Evolutionary conservation across 345 rosid species (phyloP).

Genomic region (Garcia nutans): DNA sequence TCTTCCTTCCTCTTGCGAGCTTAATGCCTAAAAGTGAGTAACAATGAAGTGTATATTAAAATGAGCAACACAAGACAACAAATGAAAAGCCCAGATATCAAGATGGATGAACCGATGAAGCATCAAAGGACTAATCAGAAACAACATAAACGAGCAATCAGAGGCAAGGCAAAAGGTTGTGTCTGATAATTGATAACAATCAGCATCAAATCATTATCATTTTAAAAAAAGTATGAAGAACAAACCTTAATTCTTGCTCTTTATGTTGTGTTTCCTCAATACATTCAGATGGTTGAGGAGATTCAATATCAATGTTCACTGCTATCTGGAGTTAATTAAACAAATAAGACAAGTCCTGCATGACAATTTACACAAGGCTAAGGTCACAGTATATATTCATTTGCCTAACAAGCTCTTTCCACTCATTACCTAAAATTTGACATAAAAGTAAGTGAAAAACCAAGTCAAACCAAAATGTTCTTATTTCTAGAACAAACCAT

Average conservation of each 20-base stretch:
- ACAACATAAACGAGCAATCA: background rate
- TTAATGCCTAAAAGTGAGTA: conserved; percentile 44
- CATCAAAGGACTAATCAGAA: background rate
- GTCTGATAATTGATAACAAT: background rate
- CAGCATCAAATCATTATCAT: background rate
- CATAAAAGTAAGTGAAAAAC: too few relatives aligned
- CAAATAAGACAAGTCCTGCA: conserved; percentile 9
- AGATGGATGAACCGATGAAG: background rate
- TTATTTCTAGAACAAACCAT: background rate
- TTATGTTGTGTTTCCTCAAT: conserved; percentile 49
- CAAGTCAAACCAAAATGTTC: background rate
- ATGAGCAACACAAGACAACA: background rate
- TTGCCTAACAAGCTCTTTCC: background rate
- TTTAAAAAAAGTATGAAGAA: conserved; percentile 8
- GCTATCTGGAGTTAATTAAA: conserved; percentile 47
- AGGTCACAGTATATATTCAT: background rate
- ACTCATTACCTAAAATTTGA: background rate
- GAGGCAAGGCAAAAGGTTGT: background rate
- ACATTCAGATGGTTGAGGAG: conserved; percentile 39
- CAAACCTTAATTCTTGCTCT: conserved; percentile 57
- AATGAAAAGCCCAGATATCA: background rate
- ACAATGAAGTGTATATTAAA: conserved; percentile 7
- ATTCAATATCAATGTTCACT: conserved; percentile 61
- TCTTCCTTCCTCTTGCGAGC: conserved; percentile 44
- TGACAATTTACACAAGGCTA: conserved; percentile 10